Evolutionary conservation across 1,284 basidiomycete genomes (phyloP).

Genomic region (Sanguinoderma infundibulare): DNA sequence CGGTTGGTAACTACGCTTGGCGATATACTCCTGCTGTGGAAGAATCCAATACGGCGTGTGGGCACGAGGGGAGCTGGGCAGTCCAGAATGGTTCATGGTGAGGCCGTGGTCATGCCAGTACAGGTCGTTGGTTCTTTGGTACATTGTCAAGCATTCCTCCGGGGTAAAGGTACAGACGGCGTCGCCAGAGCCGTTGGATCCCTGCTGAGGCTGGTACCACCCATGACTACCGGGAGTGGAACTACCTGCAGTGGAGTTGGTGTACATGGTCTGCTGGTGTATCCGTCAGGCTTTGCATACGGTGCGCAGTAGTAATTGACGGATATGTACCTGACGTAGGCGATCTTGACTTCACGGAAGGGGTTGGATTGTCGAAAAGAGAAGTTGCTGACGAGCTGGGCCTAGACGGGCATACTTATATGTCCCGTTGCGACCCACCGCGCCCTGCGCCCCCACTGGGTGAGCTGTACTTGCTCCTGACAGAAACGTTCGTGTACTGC

Average conservation of each 20-base stretch:
- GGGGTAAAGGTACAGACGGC: constrained; percentile 1
- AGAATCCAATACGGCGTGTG: constrained; percentile 13
- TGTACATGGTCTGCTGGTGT: neutral
- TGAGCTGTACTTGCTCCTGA: neutral
- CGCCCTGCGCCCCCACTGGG: neutral
- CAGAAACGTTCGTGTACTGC: constrained; percentile 1
- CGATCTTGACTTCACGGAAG: neutral
- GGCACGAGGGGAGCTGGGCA: too few relatives aligned
- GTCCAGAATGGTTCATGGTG: constrained; percentile 6
- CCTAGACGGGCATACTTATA: neutral
- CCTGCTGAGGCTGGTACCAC: neutral
- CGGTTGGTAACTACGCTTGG: constrained; percentile 12
- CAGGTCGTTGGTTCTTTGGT: constrained; percentile 9
- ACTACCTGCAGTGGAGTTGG: neutral
- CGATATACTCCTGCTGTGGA: constrained; percentile 12
- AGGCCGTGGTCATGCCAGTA: constrained; percentile 14
- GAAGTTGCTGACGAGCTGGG: neutral
- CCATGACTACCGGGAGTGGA: neutral
- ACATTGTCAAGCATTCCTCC: constrained; percentile 6
- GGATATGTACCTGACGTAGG: neutral
- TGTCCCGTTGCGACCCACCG: neutral
- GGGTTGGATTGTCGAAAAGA: neutral
- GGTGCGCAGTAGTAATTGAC: neutral
- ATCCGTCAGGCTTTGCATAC: neutral
- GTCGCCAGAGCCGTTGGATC: neutral